Base-by-base conservation (phyloP, 2,329 filamentous ascomycete species). In the Aspergillus neoniger region DNA sequence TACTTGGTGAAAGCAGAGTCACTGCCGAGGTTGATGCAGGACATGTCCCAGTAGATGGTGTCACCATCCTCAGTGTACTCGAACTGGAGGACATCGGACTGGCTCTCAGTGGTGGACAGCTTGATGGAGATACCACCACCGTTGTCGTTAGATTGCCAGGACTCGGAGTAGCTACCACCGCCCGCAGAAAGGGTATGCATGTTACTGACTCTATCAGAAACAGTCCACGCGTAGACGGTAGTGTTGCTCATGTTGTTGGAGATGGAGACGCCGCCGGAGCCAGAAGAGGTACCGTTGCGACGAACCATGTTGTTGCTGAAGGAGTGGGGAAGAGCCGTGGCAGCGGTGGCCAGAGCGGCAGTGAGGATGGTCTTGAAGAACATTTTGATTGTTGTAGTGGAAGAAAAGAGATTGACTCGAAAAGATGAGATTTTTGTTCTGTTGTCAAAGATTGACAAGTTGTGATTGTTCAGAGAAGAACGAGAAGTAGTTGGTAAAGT, bases 81-180 rank as follows among this genome's bases (percentile, higher is more conserved):
- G 65, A 76, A 78, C 71, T 79, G 77, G n/a, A 79, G 74, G 49
- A 79, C 72, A 21, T 77, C 70, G 58, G 62, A 41, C 62, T 75
- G 72, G 54, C 65, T 60, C 19, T 68, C 64, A 19, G 63, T 59
- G 62, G 71, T 70, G 60, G 76, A 68, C 41, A 79, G 67, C 73
- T 79, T 79, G 70, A 79, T 77, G 51, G 76, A 78, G 63, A 78
- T 66, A 63, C 77, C 77, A 48, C 77, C 77, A 48, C 75, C 76
- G 63, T 76, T 73, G 64, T 68, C 61, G 69, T 76, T 77, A 63
- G 55, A 60, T 57, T 67, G 67, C 72, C 72, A 79, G 41, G 64
- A 44, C 63, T 78, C 75, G 4, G 63, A 58, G 70, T 74, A 77
- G 64, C 60, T 68, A 25, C 73, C 74, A 55, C 76, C 76, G 55